Conservation (phyloP, 2,329 filamentous ascomycete genomes). For the Phaeosphaeriaceae sp. region DNA sequence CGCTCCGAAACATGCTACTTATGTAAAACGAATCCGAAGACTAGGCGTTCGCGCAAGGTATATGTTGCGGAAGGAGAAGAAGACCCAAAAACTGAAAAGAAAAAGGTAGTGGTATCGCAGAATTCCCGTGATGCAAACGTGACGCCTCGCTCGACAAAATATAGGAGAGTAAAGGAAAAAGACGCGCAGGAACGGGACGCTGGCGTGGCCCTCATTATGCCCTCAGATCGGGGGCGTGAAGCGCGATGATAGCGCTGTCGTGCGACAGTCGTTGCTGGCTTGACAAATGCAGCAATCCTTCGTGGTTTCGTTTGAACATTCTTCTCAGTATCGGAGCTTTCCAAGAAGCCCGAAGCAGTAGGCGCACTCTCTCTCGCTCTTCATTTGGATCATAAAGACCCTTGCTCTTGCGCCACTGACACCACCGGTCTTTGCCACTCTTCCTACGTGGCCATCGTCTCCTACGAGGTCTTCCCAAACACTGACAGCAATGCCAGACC, state of each 20-base stretch:
- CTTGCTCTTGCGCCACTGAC: conserved; percentile 61
- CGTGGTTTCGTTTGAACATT: not conserved
- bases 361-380: conserved; percentile 56
- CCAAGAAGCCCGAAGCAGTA: conserved; percentile 58
- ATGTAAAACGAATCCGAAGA: not conserved
- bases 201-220: not conserved
- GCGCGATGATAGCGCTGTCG: not conserved
- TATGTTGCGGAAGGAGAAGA: not conserved
- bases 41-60: not conserved
- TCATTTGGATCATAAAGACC: conserved; percentile 70
- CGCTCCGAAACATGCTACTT: not conserved
- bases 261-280: not conserved
- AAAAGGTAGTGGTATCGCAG: not conserved
- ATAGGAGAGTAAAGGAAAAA: not conserved
- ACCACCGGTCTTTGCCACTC: conserved; percentile 65
- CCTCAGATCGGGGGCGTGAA: not conserved
- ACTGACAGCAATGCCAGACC: conserved; percentile 85
- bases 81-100: not conserved
- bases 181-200: not conserved
- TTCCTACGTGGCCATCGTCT: conserved; percentile 64
- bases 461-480: conserved; percentile 73
- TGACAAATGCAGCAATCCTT: not conserved
- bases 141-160: not conserved
- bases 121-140: not conserved
- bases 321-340: conserved; percentile 55